phyloP scores from a whole-genome alignment of 192 early-diverging fungal genomes.

The Rhizoclosmatium sp. region DNA sequence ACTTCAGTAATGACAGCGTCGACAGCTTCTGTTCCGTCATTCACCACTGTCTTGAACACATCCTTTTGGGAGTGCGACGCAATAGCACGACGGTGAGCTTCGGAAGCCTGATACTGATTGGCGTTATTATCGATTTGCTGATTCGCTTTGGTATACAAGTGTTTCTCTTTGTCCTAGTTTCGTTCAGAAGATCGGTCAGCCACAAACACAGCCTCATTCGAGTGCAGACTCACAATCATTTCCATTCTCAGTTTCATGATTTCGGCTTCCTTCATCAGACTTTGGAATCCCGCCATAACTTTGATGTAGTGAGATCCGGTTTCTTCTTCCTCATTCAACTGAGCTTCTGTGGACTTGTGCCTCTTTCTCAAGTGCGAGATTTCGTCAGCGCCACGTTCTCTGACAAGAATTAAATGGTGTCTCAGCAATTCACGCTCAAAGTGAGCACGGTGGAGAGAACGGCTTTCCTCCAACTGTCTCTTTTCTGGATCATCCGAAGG shows the following conservation, averaged over 20 bases:
- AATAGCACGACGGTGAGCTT: constrained; percentile 6
- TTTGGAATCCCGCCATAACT: constrained; percentile 40
- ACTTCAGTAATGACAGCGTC: constrained; percentile 3
- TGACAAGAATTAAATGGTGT: constrained; percentile 41
- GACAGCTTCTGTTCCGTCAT: not conserved
- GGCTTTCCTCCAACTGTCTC: not conserved
- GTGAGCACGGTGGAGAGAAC: not conserved
- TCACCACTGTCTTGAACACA: not conserved
- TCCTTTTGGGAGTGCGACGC: not conserved
- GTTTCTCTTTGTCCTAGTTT: not conserved
- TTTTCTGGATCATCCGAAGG: constrained; percentile 10
- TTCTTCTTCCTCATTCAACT: not conserved
- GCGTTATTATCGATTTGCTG: not conserved
- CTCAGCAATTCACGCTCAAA: constrained; percentile 46
- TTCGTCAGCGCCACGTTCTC: constrained; percentile 32
- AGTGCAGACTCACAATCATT: constrained; percentile 24
- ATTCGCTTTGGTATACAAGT: constrained; percentile 3
- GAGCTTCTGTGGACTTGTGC: too few species aligned
- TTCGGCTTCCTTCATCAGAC: constrained; percentile 44
- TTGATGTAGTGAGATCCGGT: constrained; percentile 35
- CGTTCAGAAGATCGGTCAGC: not conserved
- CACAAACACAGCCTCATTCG: not conserved
- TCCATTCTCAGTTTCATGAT: constrained; percentile 36
- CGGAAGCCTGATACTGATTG: constrained; percentile 12
- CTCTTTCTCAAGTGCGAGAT: constrained; percentile 11